Evolutionary conservation across 495 filamentous ascomycete genomes (phyloP), one percentile per base, ranked within the genome.

Genomic region (Patellaria atrata): DNA sequence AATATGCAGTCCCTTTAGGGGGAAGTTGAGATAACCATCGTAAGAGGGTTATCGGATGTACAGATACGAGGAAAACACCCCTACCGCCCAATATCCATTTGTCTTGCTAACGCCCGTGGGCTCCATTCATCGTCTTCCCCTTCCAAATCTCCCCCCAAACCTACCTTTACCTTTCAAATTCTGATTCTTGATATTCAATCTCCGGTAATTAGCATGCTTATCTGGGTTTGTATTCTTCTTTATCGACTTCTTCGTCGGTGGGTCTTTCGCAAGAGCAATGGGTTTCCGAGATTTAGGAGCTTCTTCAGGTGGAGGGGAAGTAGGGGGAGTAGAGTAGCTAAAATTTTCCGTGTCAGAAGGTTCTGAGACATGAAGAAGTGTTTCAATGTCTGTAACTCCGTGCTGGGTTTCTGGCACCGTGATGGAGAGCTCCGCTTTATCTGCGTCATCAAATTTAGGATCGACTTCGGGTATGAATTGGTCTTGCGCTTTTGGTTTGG

Each of bases 201-300:
- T 42, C 6, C 46, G 42, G 32, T 42, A 50, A 27, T 50, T 50
- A 27, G 46, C 46, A 19, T 50, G 38, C 20, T n/a, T n/a, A n/a
- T n/a, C n/a, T n/a, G n/a, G n/a, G n/a, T n/a, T n/a, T n/a, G n/a
- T n/a, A n/a, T n/a, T n/a, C n/a, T n/a, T n/a, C n/a, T 44, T 33
- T 14, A 34, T 41, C 11, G 29, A 14, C 35, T 36, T 13, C 13
- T 12, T 21, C 22, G 7, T 36, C 3, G 31, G 28, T 13, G 17
- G 15, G 20, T 12, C 36, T 14, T 17, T 8, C 1, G 22, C n/a
- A n/a, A n/a, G n/a, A n/a, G n/a, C n/a, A n/a, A n/a, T n/a, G n/a
- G 45, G 35, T 5, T 19, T 6, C 3, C 5, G 25, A 6, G 37
- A 19, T 7, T 10, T 13, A 31, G 9, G 23, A 26, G 9, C 8